phyloP scores from a whole-genome alignment of 495 filamentous ascomycete species.

The Penicillium riverlandense region DNA sequence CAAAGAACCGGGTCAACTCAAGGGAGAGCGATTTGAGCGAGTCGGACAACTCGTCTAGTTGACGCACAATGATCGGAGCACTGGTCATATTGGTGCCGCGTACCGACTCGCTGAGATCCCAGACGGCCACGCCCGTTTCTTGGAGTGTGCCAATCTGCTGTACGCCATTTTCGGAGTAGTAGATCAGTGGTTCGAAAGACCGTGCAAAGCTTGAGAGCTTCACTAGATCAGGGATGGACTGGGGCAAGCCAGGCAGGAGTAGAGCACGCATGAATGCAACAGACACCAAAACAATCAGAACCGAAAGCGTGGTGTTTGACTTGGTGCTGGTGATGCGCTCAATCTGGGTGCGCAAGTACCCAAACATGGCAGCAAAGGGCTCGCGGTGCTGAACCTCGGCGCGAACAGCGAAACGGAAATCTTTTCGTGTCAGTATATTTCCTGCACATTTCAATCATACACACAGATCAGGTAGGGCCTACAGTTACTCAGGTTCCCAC shows the following conservation, averaged over 20 bases:
- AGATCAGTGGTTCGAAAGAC: slow-evolving; percentile 84
- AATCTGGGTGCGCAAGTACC: slow-evolving; percentile 51
- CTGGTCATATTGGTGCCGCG: slow-evolving; percentile 84
- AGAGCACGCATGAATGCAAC: slow-evolving; percentile 55
- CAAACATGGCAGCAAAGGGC: slow-evolving; percentile 68
- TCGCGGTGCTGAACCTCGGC: slow-evolving; percentile 86
- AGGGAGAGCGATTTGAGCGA: slow-evolving; percentile 72
- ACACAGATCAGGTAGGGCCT: slow-evolving; percentile 25
- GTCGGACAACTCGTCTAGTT: slow-evolving; percentile 76
- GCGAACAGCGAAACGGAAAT: slow-evolving; percentile 77
- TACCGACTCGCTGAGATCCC: slow-evolving; percentile 85
- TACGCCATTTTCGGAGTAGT: slow-evolving; percentile 82
- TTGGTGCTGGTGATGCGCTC: slow-evolving; percentile 47
- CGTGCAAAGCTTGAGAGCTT: slow-evolving; percentile 83
- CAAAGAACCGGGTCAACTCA: slow-evolving; percentile 82
- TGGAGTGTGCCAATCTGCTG: slow-evolving; percentile 79
- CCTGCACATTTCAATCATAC: slow-evolving; percentile 17
- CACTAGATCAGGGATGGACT: slow-evolving; percentile 76
- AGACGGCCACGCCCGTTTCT: slow-evolving; percentile 83
- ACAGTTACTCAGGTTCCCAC: slow-evolving; percentile 49
- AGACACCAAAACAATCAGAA: slow-evolving; percentile 50
- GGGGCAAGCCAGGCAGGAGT: slow-evolving; percentile 56
- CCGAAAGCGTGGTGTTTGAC: slow-evolving; percentile 58
- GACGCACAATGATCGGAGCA: slow-evolving; percentile 73
- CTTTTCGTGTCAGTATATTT: slow-evolving; percentile 43